phyloP scores from a whole-genome alignment of 768 basidiomycete species.

The Trametes cinnabarina region DNA sequence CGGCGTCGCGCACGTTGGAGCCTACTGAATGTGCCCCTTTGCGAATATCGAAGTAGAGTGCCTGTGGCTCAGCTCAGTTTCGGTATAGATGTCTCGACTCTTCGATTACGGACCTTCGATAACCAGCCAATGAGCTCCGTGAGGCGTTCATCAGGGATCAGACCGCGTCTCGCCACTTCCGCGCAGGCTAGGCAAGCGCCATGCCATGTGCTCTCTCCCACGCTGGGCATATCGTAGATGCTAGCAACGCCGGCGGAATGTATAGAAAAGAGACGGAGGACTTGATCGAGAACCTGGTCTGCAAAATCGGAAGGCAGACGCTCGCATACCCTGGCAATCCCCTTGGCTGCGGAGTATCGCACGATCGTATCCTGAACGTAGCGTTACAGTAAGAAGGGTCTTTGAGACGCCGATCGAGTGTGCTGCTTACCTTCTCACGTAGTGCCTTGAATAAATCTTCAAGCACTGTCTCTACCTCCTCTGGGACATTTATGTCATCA shows the following conservation, averaged over 20 bases:
- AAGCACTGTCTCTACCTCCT: conserved; percentile 71
- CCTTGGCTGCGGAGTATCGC: conserved; percentile 93
- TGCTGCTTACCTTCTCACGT: conserved; percentile 69
- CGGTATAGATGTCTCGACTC: background rate
- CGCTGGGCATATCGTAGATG: conserved; percentile 68
- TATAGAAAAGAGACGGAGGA: conserved; percentile 73
- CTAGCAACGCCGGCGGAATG: conserved; percentile 65
- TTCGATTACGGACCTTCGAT: conserved; percentile 54
- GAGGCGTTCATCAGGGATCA: conserved; percentile 59
- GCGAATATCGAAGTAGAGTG: conserved; percentile 86
- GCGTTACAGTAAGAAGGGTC: background rate
- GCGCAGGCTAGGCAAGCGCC: conserved; percentile 91
- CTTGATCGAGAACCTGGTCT: conserved; percentile 77
- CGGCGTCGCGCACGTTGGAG: conserved; percentile 90
- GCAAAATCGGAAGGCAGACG: conserved; percentile 74
- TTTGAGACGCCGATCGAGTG: background rate
- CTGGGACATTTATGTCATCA: conserved; percentile 65
- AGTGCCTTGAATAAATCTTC: conserved; percentile 70
- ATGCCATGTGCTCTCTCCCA: conserved; percentile 91
- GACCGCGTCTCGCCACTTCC: conserved; percentile 83
- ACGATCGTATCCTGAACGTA: conserved; percentile 89
- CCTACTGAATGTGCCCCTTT: conserved; percentile 94
- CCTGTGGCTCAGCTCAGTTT: conserved; percentile 43
- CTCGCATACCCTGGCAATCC: conserved; percentile 79
- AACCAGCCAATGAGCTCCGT: conserved; percentile 73